These are phyloP conservation scores for Myxozyma sirexii DNA, from an alignment of 805 yeast species.

Conservation along the genomic window DNA sequence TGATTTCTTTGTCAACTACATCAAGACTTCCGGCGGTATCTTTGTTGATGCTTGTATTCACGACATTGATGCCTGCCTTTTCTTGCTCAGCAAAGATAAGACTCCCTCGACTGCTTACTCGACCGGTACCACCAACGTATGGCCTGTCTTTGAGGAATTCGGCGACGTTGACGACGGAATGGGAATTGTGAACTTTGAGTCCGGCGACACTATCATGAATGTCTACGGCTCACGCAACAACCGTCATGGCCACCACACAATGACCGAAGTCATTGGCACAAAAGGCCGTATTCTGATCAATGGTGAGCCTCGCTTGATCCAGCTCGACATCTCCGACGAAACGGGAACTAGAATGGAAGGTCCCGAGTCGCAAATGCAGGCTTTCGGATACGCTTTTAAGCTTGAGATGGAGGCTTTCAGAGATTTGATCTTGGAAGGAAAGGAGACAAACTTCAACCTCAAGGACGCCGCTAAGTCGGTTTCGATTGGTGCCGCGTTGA, in stretches of 20 bases:
- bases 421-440: conserved; percentile 29
- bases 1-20: conserved; percentile 31
- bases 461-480: conserved; percentile 36
- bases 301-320: conserved; percentile 26
- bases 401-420: conserved; percentile 28
- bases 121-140: conserved; percentile 33
- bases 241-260: conserved; percentile 35
- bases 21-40: conserved; percentile 37
- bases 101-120: conserved; percentile 31
- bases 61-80: conserved; percentile 35
- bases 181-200: conserved; percentile 33
- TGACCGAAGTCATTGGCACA: conserved; percentile 37
- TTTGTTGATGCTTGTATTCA: conserved; percentile 37
- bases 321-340: conserved; percentile 25
- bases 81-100: conserved; percentile 32
- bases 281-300: conserved; percentile 33
- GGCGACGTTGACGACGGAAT: conserved; percentile 37
- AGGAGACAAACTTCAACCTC: conserved; percentile 21
- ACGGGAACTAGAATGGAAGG: conserved; percentile 29
- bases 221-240: conserved; percentile 34
- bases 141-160: conserved; percentile 33
- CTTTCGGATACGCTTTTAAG: conserved; percentile 19
- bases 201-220: conserved; percentile 21
- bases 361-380: conserved; percentile 23
- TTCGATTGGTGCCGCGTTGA: conserved; percentile 29